Evolutionary conservation across 1,139 yeast species (phyloP).

Genomic region (Scheffersomyces lignicola): DNA sequence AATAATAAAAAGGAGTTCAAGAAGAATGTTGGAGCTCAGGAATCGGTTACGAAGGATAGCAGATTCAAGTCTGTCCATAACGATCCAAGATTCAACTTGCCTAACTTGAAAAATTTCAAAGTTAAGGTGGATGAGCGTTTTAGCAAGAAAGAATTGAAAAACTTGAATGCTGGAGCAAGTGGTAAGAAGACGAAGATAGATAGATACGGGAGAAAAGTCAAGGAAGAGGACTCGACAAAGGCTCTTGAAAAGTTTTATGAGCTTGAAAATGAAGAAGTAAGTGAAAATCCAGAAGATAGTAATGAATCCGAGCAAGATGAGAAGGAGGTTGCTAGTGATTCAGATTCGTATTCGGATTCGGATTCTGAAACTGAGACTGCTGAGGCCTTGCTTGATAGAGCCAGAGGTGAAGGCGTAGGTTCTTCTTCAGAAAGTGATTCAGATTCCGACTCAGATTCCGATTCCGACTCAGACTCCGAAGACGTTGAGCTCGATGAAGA

Average conservation of each 20-base stretch:
- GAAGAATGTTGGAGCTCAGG: conserved; percentile 11
- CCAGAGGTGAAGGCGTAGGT: conserved; percentile 61
- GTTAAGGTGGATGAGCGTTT: conserved; percentile 88
- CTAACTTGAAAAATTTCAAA: conserved; percentile 68
- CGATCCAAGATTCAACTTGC: conserved; percentile 86
- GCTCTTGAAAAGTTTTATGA: conserved; percentile 70
- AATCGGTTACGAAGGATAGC: conserved; percentile 57
- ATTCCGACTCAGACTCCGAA: conserved; percentile 26
- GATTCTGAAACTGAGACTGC: conserved; percentile 15
- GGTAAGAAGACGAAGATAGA: conserved; percentile 66
- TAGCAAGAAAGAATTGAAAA: conserved; percentile 66
- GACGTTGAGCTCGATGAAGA: conserved; percentile 42
- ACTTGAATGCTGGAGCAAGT: conserved; percentile 50
- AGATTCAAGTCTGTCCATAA: conserved; percentile 78
- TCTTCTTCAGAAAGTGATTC: conserved; percentile 21
- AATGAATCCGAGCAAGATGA: conserved; percentile 22
- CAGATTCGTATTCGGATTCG: conserved; percentile 8
- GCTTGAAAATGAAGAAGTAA: conserved; percentile 38
- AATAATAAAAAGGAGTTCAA: conserved; percentile 12
- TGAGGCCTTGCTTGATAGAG: conserved; percentile 49
- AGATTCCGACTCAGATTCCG: conserved; percentile 29
- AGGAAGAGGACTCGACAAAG: conserved; percentile 28
- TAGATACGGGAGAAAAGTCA: conserved; percentile 78
- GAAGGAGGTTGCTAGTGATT: conserved; percentile 15
- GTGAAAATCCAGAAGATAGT: conserved; percentile 22